Base-by-base conservation (phyloP, 768 basidiomycete species). In the Macrocybe gigantea region DNA sequence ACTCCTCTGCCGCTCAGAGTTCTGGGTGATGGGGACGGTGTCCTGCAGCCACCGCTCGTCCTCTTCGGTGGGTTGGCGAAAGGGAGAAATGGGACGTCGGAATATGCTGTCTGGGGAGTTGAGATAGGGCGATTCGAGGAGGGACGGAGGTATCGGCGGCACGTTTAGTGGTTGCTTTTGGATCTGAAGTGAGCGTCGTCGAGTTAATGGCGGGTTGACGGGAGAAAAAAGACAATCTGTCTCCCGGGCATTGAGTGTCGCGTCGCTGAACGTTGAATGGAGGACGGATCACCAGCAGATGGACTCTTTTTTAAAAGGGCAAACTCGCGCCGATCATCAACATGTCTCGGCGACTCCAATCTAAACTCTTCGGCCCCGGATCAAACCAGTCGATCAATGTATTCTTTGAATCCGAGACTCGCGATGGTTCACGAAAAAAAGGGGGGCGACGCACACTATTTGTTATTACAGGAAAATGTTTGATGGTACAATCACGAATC, bases 31-130 rank as follows among this genome's bases (percentile, higher is more conserved):
- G 7, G 82, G 82, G 1, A 83, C 67, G 54, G 80, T 83, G 66
- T 84, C 82, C 61, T 77, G 72, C 46, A 84, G 66, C 82, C 82
- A 84, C 52, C 67, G 66, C 54, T 83, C 76, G 50, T 81, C 77
- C 55, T 69, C 72, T 41, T 74, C 68, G 42, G 69, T 74, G 12
- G 78, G 78, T 7, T 65, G 56, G 35, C 55, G 67, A 11, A 66
- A 64, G 7, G 65, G 30, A 2, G 60, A 45, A 1, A 63, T 48
- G 30, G 68, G 60, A 49, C 66, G 69, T 47, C 66, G 68, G 53
- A 82, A 82, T 30, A 75, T 59, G 61, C 74, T 78, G 36, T 67
- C 49, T 5, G 77, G 73, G 0, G 77, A 74, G 13, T 64, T 70
- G 13, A 83, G 76, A 56, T 77, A 69, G 8, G 77, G 80, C 0